Percentiles rank a stretch among this genome's conserved stretches.
Evolutionary conservation across 768 basidiomycete genomes (phyloP).

Genomic region (Tricholoma sp.): DNA sequence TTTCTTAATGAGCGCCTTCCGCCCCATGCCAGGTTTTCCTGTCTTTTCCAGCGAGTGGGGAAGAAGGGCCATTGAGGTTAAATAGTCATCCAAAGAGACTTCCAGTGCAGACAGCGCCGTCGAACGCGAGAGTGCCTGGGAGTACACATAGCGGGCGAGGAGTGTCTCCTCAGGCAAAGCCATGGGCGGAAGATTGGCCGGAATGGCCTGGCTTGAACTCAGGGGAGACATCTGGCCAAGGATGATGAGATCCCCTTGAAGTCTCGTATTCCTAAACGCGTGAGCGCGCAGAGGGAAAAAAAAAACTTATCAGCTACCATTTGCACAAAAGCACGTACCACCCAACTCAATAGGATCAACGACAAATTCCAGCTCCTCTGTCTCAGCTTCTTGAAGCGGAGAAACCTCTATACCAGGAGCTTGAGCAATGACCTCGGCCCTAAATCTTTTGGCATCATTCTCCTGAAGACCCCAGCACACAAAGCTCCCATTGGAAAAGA

Average conservation of each 20-base stretch:
- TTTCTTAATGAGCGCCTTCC: conserved; percentile 85
- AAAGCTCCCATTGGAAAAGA: conserved; percentile 84
- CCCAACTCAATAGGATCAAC: conserved; percentile 85
- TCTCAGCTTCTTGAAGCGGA: conserved; percentile 64
- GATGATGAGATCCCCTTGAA: conserved; percentile 91
- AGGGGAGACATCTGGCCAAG: conserved; percentile 66
- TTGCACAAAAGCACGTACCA: conserved; percentile 18
- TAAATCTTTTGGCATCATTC: conserved; percentile 65
- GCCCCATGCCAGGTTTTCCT: conserved; percentile 77
- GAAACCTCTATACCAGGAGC: conserved; percentile 56
- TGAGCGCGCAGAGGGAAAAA: conserved; percentile 4
- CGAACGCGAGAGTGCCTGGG: conserved; percentile 86
- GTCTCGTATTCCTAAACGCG: conserved; percentile 61
- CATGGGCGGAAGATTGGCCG: conserved; percentile 42
- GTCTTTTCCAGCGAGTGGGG: conserved; percentile 73
- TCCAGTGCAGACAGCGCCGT: conserved; percentile 87
- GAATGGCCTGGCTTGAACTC: conserved; percentile 44
- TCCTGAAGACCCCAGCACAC: conserved; percentile 89
- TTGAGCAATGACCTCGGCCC: conserved; percentile 51
- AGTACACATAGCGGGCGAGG: conserved; percentile 85
- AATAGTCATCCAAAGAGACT: conserved; percentile 74
- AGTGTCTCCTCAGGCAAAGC: conserved; percentile 66
- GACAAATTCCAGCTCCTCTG: conserved; percentile 90
- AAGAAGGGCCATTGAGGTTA: conserved; percentile 75
- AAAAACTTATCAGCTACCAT: conserved; percentile 12